Evolutionary conservation across 768 basidiomycete species (phyloP).

Genomic region (Dentipellis fragilis): DNA sequence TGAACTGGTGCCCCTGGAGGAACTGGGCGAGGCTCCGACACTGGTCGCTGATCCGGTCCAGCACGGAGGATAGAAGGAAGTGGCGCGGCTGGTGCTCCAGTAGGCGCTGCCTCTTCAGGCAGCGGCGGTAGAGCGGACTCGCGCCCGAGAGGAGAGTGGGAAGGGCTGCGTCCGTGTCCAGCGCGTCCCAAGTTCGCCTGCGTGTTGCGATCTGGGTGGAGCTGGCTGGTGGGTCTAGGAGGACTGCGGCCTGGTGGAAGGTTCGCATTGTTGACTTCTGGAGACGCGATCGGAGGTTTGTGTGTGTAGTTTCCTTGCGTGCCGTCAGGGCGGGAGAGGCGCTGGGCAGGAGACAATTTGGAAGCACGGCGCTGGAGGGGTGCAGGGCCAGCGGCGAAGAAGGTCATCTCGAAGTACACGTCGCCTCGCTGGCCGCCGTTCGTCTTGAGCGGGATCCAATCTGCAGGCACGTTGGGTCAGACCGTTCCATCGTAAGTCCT

Average conservation of each 20-base stretch:
- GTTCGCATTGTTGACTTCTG: not conserved
- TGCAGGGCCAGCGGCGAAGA: constrained; percentile 62
- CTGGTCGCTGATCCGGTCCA: not conserved
- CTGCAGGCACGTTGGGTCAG: constrained; percentile 22
- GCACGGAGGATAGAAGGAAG: not conserved
- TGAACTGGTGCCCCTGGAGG: not conserved
- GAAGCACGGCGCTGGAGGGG: constrained; percentile 25
- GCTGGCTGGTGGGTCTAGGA: not conserved
- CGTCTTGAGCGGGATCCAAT: constrained; percentile 55
- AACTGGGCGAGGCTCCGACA: too few species aligned
- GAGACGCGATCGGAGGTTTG: not conserved
- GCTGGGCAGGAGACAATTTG: constrained; percentile 16
- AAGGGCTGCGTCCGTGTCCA: not conserved
- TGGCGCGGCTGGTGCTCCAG: not conserved
- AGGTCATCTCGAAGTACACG: constrained; percentile 89
- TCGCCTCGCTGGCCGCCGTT: constrained; percentile 70
- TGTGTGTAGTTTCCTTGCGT: not conserved
- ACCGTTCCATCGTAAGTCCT: not conserved
- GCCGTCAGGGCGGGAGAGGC: constrained; percentile 6
- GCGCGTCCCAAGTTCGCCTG: not conserved
- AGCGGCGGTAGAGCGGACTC: not conserved
- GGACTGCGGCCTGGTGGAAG: not conserved
- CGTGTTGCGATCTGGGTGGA: not conserved
- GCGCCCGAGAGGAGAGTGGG: not conserved
- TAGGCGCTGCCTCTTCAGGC: not conserved